Evolutionary conservation across 495 filamentous ascomycete genomes (phyloP).

Genomic region (Aspergillus diversus): DNA sequence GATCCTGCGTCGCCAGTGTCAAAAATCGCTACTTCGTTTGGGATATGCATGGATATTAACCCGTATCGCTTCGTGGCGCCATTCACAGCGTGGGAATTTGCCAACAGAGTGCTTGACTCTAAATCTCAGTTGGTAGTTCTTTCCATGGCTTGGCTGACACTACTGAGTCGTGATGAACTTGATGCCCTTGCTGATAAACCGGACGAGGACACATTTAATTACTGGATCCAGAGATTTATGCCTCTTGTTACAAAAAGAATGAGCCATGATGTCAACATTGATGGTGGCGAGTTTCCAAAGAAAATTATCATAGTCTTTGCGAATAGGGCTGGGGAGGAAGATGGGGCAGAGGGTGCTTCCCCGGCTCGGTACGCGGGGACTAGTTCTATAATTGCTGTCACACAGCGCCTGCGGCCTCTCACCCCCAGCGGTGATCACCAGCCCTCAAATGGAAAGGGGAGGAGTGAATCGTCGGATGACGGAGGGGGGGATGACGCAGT

Average conservation of each 20-base stretch:
- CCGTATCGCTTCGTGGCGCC: conserved; percentile 80
- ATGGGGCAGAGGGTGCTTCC: conserved; percentile 48
- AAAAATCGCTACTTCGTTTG: conserved; percentile 66
- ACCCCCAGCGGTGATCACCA: background rate
- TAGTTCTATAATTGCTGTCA: conserved; percentile 77
- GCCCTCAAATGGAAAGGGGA: conserved; percentile 44
- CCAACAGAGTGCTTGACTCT: conserved; percentile 69
- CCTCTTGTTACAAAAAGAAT: conserved; percentile 64
- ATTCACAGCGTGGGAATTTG: conserved; percentile 83
- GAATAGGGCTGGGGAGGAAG: conserved; percentile 78
- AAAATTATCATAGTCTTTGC: conserved; percentile 81
- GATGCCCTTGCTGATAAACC: conserved; percentile 57
- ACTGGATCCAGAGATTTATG: conserved; percentile 85
- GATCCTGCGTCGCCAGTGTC: conserved; percentile 13
- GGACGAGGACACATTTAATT: conserved; percentile 79
- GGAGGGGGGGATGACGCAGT: conserved; percentile 19
- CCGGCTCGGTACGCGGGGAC: conserved; percentile 40
- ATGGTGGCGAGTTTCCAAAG: conserved; percentile 30
- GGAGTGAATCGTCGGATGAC: conserved; percentile 23
- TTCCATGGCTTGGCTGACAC: conserved; percentile 87
- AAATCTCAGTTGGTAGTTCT: conserved; percentile 74
- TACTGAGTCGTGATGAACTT: conserved; percentile 49
- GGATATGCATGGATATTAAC: conserved; percentile 80
- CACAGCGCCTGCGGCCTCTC: conserved; percentile 35
- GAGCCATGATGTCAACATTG: conserved; percentile 39